Evolutionary conservation across 164 flowering plant species (phyloP).

Genomic region (Vitis rupestris): DNA sequence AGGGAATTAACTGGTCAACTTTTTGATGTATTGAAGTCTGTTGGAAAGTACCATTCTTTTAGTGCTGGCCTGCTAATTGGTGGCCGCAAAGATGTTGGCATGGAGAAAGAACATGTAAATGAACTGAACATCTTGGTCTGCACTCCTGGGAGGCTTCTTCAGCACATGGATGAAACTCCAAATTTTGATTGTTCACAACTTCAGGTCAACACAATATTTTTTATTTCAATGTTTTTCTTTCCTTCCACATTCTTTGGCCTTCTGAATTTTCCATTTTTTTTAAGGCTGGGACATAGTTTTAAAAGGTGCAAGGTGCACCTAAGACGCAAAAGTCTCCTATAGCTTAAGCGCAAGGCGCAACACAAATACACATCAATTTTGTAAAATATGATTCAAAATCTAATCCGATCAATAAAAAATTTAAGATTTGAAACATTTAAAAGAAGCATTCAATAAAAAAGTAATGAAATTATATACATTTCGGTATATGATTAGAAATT

Average conservation of each 20-base stretch:
- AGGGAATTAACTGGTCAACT: constrained; percentile 86
- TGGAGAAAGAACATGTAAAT: constrained; percentile 74
- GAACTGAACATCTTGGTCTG: constrained; percentile 82
- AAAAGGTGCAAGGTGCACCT: too few relatives aligned
- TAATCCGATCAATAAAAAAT: too few relatives aligned
- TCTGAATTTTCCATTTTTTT: background rate
- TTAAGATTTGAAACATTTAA: too few relatives aligned
- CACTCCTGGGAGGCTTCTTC: constrained; percentile 97
- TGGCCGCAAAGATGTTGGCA: constrained; percentile 81
- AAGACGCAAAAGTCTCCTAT: too few relatives aligned
- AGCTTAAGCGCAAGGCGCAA: too few relatives aligned
- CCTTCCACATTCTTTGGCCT: background rate
- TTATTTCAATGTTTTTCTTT: background rate
- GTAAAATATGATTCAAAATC: too few relatives aligned
- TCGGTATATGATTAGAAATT: too few relatives aligned
- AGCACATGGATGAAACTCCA: constrained; percentile 97
- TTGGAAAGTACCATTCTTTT: constrained; percentile 77
- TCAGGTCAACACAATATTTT: constrained; percentile 54
- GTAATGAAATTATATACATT: too few relatives aligned
- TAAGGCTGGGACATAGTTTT: too few relatives aligned
- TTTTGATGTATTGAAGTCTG: constrained; percentile 69
- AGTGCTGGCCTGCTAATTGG: constrained; percentile 97
- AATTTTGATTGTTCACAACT: constrained; percentile 94
- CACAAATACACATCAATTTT: too few relatives aligned
- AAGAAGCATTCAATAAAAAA: too few relatives aligned